Base-by-base conservation (phyloP, 306 rosid species). In the Begonia masoniana region DNA sequence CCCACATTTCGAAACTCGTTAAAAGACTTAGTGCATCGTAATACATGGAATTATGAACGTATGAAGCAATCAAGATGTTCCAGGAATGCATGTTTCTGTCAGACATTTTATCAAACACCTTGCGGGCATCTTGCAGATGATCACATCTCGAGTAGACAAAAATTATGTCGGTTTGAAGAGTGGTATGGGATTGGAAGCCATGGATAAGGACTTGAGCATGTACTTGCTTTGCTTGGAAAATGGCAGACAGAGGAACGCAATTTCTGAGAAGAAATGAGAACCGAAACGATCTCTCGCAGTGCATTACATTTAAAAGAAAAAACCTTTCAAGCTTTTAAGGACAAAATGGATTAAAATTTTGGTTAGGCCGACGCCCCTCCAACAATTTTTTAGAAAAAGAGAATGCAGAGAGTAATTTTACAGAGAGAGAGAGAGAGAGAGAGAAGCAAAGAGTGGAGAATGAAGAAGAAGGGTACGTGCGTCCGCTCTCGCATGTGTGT, bases 41-140 rank as follows among this genome's bases (percentile, higher is more conserved):
- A 56, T 35, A 63, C 51, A 65, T 19, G 6, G 68, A 79, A 60
- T n/a, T 65, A 0, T 74, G 53, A 9, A 60, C 75, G 35, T 66
- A 72, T 10, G 82, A 74, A 51, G 83, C 74, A 49, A 82, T 77
- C 62, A 85, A 62, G 56, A 85, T 76, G 35, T 85, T 85, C 91
- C 91, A 85, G 0, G 95, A 74, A 59, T 74, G 83, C 95, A 81
- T 82, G 51, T 74, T 82, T 64, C 73, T 70, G 0, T 68, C 52
- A 9, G 41, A 50, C 91, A 82, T 81, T 69, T 36, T 62, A 58
- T 78, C 82, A 12, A 85, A 85, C 62, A 85, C 72, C 13, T 62
- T 62, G 62, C 78, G 84, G 10, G 84, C 82, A 19, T 78, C 50
- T 1, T 12, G 31, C 11, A 76, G 62, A 56, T 62, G 19, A 13